Conservation (phyloP, 2,329 filamentous ascomycete species). For the Mollisiaceae sp. region DNA sequence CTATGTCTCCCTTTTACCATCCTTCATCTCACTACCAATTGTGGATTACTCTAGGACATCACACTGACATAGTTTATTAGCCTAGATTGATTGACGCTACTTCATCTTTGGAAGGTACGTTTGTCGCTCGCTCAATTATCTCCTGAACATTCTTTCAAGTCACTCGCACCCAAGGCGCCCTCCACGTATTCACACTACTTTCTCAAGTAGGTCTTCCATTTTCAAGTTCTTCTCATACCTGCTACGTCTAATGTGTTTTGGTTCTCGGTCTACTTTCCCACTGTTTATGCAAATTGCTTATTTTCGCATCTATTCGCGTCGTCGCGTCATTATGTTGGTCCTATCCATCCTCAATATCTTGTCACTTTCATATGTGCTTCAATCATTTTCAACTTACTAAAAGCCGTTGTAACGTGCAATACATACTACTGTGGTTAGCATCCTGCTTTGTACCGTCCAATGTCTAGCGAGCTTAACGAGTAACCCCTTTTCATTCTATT, state of each 20-base stretch:
- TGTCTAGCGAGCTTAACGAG: neutral
- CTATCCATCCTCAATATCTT: neutral
- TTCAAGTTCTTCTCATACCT: neutral
- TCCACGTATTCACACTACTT: neutral
- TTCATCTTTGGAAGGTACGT: constrained; percentile 1
- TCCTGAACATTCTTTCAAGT: neutral
- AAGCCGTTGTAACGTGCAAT: neutral
- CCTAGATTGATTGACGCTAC: neutral
- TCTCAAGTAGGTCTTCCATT: neutral
- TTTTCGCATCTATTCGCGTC: neutral
- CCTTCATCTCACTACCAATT: neutral
- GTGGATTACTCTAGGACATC: neutral
- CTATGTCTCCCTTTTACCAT: neutral
- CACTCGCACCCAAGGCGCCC: neutral
- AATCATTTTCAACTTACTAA: too few relatives aligned
- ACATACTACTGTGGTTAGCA: neutral
- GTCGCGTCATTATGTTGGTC: neutral
- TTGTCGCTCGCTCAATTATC: neutral
- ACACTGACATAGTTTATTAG: neutral
- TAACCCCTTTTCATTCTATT: neutral
- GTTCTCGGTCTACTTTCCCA: neutral
- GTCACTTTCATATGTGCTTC: too few relatives aligned
- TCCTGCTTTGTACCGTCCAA: neutral
- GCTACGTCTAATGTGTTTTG: neutral
- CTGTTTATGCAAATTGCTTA: neutral